A percentile compares a stretch with the other conserved stretches of the same genome.
Conservation (phyloP, 441 rosid genomes). For the Euphorbia corollata region DNA sequence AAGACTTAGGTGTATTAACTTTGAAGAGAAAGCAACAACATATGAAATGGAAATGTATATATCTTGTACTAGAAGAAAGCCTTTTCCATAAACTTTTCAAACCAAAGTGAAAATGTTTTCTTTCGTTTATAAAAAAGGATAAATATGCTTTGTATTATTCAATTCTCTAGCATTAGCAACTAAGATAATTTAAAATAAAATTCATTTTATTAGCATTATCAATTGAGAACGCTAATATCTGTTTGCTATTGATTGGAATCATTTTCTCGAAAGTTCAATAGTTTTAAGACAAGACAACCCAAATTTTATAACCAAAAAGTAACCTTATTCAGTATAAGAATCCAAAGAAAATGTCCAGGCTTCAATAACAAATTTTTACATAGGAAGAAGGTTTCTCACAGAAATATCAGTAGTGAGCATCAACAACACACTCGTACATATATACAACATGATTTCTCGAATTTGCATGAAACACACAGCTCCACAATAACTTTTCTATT, state of each 20-base stretch:
- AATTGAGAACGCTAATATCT: too few species aligned
- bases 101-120: neutral
- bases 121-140: neutral
- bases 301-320: neutral
- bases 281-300: neutral
- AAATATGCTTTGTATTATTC: neutral
- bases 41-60: neutral
- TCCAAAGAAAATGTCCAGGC: neutral
- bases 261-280: too few species aligned
- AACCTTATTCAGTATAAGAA: neutral
- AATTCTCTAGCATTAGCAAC: too few species aligned
- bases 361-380: too few species aligned
- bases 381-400: too few species aligned
- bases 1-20: neutral
- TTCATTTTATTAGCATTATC: too few species aligned
- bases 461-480: conserved; percentile 2
- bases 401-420: too few species aligned
- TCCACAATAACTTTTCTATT: neutral
- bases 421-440: too few species aligned
- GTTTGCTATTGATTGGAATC: too few species aligned
- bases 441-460: neutral
- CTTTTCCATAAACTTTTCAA: neutral
- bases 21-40: neutral
- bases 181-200: too few species aligned
- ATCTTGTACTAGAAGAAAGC: neutral